Conservation (phyloP, 352 stramenopile genomes). For the Phytopythium cucurbitacearum region DNA sequence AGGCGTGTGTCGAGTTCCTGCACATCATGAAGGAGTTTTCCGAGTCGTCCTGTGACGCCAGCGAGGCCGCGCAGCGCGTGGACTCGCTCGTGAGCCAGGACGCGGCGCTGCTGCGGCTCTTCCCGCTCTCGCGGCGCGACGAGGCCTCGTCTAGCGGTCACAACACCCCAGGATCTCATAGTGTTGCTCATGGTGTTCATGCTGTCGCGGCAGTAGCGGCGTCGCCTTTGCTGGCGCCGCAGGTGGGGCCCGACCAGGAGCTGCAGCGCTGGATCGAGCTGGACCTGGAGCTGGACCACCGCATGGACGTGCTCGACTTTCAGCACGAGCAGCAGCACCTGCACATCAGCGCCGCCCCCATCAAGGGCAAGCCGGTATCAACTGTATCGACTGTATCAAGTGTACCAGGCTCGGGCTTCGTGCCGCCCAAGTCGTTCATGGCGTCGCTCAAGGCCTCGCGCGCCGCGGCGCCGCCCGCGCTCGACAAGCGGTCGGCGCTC, state of each 20-base stretch:
- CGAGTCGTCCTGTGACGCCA: constrained; percentile 58
- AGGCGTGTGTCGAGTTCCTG: constrained; percentile 62
- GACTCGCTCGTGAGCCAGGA: constrained; percentile 64
- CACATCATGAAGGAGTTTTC: constrained; percentile 78
- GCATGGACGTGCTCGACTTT: constrained; percentile 56
- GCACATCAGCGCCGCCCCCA: constrained; percentile 6
- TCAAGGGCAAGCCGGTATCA: constrained; percentile 1
- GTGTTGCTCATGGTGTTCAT: too few species aligned
- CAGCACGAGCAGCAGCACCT: constrained; percentile 24
- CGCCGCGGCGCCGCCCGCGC: constrained; percentile 11
- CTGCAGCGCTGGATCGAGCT: constrained; percentile 62
- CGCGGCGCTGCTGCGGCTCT: constrained; percentile 45
- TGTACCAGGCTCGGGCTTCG: neutral
- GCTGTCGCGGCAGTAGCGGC: too few species aligned
- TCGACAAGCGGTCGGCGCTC: constrained; percentile 32
- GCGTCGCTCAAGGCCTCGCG: constrained; percentile 9
- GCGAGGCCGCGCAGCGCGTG: constrained; percentile 56
- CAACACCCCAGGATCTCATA: too few species aligned
- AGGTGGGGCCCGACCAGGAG: constrained; percentile 47
- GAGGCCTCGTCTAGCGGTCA: constrained; percentile 1
- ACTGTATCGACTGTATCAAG: constrained; percentile 1
- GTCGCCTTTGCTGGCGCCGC: neutral
- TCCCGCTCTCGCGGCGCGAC: constrained; percentile 31
- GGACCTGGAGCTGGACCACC: constrained; percentile 49
- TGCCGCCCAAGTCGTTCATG: constrained; percentile 14